phyloP scores from a whole-genome alignment of 2,329 filamentous ascomycete species.

The Dactylella cylindrospora region DNA sequence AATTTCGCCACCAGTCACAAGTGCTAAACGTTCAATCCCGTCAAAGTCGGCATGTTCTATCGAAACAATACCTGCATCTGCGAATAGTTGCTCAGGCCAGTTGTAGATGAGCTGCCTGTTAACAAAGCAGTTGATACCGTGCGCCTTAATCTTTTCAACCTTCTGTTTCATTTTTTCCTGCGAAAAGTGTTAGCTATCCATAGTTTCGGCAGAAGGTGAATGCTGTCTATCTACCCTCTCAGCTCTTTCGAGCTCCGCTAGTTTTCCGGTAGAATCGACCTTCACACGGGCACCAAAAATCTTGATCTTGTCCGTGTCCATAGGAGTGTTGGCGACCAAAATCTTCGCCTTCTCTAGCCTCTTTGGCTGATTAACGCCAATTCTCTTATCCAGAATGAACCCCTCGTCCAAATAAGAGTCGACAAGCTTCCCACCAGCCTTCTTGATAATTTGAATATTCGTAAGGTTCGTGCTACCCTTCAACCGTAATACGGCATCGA shows the following conservation, averaged over 20 bases:
- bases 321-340: slow-evolving; percentile 92
- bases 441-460: slow-evolving; percentile 99
- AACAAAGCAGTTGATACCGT: slow-evolving; percentile 99
- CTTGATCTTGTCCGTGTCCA: slow-evolving; percentile 99
- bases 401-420: slow-evolving; percentile 98
- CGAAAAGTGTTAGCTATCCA: slow-evolving; percentile 1
- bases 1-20: slow-evolving; percentile 97
- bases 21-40: slow-evolving; percentile 88
- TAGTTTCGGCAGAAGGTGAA: too few relatives aligned
- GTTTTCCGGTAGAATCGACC: slow-evolving; percentile 91
- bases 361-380: slow-evolving; percentile 98
- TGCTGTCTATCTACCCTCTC: slow-evolving; percentile 59
- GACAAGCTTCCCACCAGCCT: slow-evolving; percentile 93
- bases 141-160: slow-evolving; percentile 97
- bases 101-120: slow-evolving; percentile 99
- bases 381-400: slow-evolving; percentile 98
- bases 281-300: slow-evolving; percentile 97
- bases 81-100: slow-evolving; percentile 98
- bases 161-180: slow-evolving; percentile 99
- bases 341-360: slow-evolving; percentile 97
- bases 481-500: slow-evolving; percentile 86
- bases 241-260: slow-evolving; percentile 97
- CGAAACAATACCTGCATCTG: slow-evolving; percentile 94
- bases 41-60: slow-evolving; percentile 99
- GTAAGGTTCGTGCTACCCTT: slow-evolving; percentile 89